Base-by-base conservation (phyloP, 495 filamentous ascomycete species). In the Pyrenula massariospora region DNA sequence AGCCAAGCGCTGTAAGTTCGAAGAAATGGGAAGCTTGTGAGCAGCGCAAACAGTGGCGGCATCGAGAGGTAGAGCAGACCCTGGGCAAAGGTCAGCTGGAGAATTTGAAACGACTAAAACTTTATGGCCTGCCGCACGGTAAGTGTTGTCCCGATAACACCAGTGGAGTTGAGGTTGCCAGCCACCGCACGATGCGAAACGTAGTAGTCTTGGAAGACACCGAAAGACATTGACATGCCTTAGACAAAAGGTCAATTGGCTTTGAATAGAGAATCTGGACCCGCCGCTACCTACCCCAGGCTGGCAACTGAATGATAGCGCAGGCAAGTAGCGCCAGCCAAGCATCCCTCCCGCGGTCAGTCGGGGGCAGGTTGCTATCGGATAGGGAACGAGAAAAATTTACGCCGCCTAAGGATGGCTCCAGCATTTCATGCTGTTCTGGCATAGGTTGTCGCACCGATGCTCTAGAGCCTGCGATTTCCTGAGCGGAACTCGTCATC, bases 271-370 rank as follows among this genome's bases (percentile, higher is more conserved):
- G 22, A 22, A 52, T 52, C 48, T 36, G 53, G 25, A 21, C 58
- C 15, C 51, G 36, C 24, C 19, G 24, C 23, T 42, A 62, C 68
- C 60, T 63, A 84, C 83, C 83, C 82, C 83, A 88, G 12, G 86
- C 72, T 21, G 85, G 70, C 10, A 75, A 69, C 58, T 88, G 83
- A 24, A 86, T 70, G 54, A 83, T 63, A 66, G 83, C 86, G 61
- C 74, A 79, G 1, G 78, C 80, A 2, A 72, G 69, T 1, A 88
- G 70, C 58, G 84, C 82, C 15, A 85, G 64, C 81, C 81, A 87
- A 2, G 84, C 85, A 36, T 78, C 75, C 58, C 73, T 80, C 19
- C 84, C 85, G 22, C 72, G 69, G 63, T 88, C 84, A 5, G 69
- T 75, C 2, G 72, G 77, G 1, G 82, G 76, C n/a, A 87, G 68